Evolutionary conservation across 768 basidiomycete genomes (phyloP), one percentile per base, ranked within the genome.

Genomic region (Rhizopogon salebrosus): DNA sequence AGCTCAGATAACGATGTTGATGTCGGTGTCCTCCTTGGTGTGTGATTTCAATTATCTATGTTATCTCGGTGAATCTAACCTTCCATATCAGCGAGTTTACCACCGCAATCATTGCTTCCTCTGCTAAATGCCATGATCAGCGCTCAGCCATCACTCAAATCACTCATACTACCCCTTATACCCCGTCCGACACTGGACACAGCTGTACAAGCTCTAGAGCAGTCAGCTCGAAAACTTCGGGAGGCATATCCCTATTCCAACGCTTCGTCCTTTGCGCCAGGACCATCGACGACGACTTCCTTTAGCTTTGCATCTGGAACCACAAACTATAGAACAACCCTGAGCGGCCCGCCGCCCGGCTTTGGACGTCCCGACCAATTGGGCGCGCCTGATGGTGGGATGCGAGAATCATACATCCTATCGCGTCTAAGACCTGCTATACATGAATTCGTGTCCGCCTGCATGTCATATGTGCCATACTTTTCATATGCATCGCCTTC

Each of bases 201-300:
- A 27, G 90, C 88, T 9, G 67, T 83, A 26, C 81, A 89, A 60
- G 83, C 84, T 11, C 69, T 93, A 23, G 76, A 78, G 31, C 78
- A 77, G 55, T 84, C 87, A 6, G 80, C 85, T 26, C 82, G 80
- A 71, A 88, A 83, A 64, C 76, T 93, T 37, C 81, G 82, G 37
- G 89, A 92, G 50, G 87, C 89, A 14, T 89, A 88, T 66, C 91
- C 91, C 5, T 93, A 90, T 66, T 90, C 91, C 3, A 83, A 75
- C 51, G 52, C 72, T 4, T 60, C 69, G 4, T 58, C 76, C 35
- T 68, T 71, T 22, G 51, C 62, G 36, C 53, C 64, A 10, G 42
- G 59, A 39, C 48, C 59, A 22, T 55, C 60, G 2, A n/a, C 65
- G 24, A 60, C 70, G 22, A 57, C 72, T 7, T 64, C 73, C 22